Evolutionary conservation across 345 rosid genomes (phyloP).

Genomic region (Citrus mangshanensis): DNA sequence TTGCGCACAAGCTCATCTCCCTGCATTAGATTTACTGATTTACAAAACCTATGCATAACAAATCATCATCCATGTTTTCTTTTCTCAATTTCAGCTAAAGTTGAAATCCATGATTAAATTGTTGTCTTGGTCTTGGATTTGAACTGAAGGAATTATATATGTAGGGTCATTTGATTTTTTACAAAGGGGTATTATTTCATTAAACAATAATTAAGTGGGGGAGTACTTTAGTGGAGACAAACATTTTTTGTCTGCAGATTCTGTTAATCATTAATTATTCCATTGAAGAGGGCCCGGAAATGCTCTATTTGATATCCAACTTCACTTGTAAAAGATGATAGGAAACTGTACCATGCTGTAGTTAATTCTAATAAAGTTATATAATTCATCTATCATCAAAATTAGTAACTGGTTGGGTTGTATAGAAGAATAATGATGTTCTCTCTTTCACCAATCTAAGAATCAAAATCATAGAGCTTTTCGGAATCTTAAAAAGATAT

Average conservation of each 20-base stretch:
- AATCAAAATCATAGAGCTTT: neutral
- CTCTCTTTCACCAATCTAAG: neutral
- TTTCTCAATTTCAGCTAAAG: neutral
- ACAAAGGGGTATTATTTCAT: neutral
- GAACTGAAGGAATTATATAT: no score
- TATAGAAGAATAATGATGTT: no score
- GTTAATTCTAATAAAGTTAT: neutral
- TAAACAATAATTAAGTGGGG: neutral
- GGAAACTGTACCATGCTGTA: neutral
- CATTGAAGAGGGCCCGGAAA: neutral
- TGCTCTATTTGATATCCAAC: neutral
- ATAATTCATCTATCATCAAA: neutral
- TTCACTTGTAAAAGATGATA: neutral
- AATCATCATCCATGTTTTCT: neutral
- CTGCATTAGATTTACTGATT: neutral
- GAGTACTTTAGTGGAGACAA: neutral
- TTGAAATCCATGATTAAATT: no score
- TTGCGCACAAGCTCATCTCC: neutral
- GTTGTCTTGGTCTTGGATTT: no score
- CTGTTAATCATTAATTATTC: neutral
- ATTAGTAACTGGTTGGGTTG: no score
- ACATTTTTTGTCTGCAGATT: slow-evolving; percentile 6
- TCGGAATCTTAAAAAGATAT: neutral
- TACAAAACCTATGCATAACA: neutral
- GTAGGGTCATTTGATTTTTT: no score